Evolutionary conservation across 2,329 filamentous ascomycete genomes (phyloP).

Genomic region (Beauveria pseudobassiana): DNA sequence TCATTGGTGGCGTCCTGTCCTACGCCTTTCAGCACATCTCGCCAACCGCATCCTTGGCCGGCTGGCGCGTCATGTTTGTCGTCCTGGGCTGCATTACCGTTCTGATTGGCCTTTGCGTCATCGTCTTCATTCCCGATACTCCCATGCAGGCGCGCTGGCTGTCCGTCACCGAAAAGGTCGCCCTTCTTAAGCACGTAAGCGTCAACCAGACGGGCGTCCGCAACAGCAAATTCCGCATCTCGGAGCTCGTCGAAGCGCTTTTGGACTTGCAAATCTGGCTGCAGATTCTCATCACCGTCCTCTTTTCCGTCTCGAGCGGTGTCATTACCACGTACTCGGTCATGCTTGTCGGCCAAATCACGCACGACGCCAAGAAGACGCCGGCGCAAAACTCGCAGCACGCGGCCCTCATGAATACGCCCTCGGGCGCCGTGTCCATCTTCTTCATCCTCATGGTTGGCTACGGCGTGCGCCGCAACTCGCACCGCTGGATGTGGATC

Average conservation of each 20-base stretch:
- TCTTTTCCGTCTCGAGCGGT: constrained; percentile 22
- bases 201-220: constrained; percentile 13
- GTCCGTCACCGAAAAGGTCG: constrained; percentile 23
- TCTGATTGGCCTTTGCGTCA: constrained; percentile 29
- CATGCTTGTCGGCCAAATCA: constrained; percentile 8
- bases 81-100: constrained; percentile 35
- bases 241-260: constrained; percentile 21
- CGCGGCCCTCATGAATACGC: constrained; percentile 9
- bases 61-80: constrained; percentile 40
- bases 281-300: constrained; percentile 5
- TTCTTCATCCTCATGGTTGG: constrained; percentile 26
- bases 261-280: constrained; percentile 12
- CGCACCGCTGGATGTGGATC: constrained; percentile 32
- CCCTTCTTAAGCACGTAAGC: constrained; percentile 11
- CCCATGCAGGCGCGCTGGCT: constrained; percentile 34
- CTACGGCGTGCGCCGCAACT: constrained; percentile 27
- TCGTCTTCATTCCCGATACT: constrained; percentile 38
- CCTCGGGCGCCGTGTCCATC: constrained; percentile 8
- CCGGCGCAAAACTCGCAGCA: constrained; percentile 7
- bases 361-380: constrained; percentile 2
- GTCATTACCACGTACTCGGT: constrained; percentile 17
- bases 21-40: constrained; percentile 16
- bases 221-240: background rate
- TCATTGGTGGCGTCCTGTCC: constrained; percentile 34
- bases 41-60: constrained; percentile 22